Percentiles rank a stretch among this genome's conserved stretches.
Evolutionary conservation across 768 basidiomycete genomes (phyloP).

Genomic region (Paxillus involutus): DNA sequence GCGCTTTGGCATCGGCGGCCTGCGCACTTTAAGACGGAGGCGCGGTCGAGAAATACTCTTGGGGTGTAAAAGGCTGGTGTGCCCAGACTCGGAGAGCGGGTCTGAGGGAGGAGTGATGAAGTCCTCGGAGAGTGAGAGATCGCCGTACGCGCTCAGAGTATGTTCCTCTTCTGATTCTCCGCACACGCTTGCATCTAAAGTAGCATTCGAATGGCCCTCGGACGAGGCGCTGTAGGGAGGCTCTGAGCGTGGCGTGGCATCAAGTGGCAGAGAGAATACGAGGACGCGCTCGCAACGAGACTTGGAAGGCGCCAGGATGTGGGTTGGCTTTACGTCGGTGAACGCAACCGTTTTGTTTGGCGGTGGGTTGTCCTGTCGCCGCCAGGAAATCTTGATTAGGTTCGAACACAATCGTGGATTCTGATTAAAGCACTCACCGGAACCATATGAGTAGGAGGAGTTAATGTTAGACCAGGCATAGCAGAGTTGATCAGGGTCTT

Average conservation of each 20-base stretch:
- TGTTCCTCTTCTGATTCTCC: constrained; percentile 34
- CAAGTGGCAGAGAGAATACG: neutral
- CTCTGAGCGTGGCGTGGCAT: neutral
- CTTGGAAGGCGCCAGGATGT: neutral
- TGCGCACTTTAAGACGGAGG: constrained; percentile 25
- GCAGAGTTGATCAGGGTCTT: neutral
- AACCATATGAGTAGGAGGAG: neutral
- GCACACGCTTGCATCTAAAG: neutral
- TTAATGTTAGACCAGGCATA: constrained; percentile 8
- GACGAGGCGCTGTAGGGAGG: neutral
- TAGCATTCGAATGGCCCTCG: neutral
- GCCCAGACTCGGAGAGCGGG: neutral
- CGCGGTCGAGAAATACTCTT: constrained; percentile 8
- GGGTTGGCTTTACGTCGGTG: neutral
- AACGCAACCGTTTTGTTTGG: neutral
- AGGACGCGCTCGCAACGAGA: neutral
- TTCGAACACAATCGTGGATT: neutral
- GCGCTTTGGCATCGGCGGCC: constrained; percentile 29
- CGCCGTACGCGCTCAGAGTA: constrained; percentile 44
- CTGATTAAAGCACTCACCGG: constrained; percentile 4
- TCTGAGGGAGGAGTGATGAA: constrained; percentile 31
- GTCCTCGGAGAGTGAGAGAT: constrained; percentile 41
- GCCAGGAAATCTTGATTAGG: neutral
- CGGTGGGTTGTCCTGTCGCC: constrained; percentile 5
- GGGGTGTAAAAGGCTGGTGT: neutral